Base-by-base conservation (phyloP, 2,329 filamentous ascomycete genomes). In the Penicillium brevicompactum region DNA sequence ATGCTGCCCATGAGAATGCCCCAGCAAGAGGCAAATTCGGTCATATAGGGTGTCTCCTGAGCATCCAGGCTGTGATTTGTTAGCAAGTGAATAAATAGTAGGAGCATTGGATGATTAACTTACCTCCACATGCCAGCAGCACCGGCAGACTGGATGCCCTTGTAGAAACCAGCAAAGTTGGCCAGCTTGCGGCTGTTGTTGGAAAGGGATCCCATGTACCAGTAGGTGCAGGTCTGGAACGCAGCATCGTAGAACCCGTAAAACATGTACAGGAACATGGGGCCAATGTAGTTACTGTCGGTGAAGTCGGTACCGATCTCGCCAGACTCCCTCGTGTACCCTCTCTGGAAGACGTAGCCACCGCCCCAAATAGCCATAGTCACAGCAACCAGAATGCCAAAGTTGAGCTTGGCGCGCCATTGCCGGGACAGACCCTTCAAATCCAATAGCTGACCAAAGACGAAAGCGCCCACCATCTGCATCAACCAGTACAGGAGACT, bases 181-280 rank as follows among this genome's bases (percentile, higher is more conserved):
- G 93, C 92, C 27, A 93, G 84, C 74, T 92, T 93, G 73, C 92
- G 91, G 57, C 90, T 86, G 60, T 93, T 96, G 84, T 97, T 97
- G 70, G 90, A 92, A 42, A 97, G 82, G 7, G 92, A 85, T 48
- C 93, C 93, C 89, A 97, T 96, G 79, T 89, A 92, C 92, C 92
- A 97, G 81, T 97, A 97, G 47, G 92, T 87, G 67, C 82, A 87
- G 0, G 91, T 93, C 79, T 97, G 93, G 88, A 91, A 97, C 51
- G 87, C 84, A 42, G 92, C 91, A 71, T 97, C 93, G 65, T 87
- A 94, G 74, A 94, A 88, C 40, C 91, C 91, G 71, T 94, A 95
- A 75, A 92, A 92, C 67, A 96, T 90, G 79, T 92, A 95, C 49
- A 96, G 77, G 72, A 96, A 91, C 84, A 96, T 90, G 11, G 90